Percentiles rank a stretch among this genome's conserved stretches.
Evolutionary conservation across 768 basidiomycete species (phyloP).

Genomic region (Tulasnella sp.): DNA sequence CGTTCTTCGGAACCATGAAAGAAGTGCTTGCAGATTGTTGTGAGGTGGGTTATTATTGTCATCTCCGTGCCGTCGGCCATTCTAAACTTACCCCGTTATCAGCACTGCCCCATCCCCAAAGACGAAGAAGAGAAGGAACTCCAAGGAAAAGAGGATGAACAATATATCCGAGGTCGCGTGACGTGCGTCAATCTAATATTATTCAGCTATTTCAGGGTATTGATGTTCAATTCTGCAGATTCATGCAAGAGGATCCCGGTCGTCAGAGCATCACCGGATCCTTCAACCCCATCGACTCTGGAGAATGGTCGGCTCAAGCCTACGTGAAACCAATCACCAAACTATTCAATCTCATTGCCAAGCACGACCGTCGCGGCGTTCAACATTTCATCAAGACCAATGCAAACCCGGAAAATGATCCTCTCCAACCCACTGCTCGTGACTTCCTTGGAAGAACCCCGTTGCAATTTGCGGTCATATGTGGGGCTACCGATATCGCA

Average conservation of each 20-base stretch:
- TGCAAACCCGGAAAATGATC: slow-evolving; percentile 27
- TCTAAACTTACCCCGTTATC: not conserved
- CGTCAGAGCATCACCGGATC: slow-evolving; percentile 49
- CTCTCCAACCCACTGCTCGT: slow-evolving; percentile 39
- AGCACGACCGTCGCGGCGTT: slow-evolving; percentile 32
- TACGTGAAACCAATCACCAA: slow-evolving; percentile 43
- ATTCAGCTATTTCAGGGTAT: not conserved
- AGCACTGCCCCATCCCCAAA: slow-evolving; percentile 44
- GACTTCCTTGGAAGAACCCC: slow-evolving; percentile 51
- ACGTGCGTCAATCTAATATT: slow-evolving; percentile 26
- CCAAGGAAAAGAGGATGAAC: slow-evolving; percentile 40
- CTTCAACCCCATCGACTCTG: slow-evolving; percentile 53
- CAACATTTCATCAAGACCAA: slow-evolving; percentile 31
- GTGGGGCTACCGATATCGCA: slow-evolving; percentile 35
- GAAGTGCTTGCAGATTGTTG: slow-evolving; percentile 52
- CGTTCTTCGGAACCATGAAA: slow-evolving; percentile 45
- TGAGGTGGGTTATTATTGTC: slow-evolving; percentile 29
- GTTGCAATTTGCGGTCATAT: slow-evolving; percentile 45
- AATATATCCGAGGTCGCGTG: slow-evolving; percentile 41
- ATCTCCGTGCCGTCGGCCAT: not conserved
- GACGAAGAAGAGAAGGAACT: slow-evolving; percentile 42
- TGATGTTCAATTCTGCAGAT: slow-evolving; percentile 26
- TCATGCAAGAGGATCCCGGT: slow-evolving; percentile 47
- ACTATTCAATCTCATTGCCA: slow-evolving; percentile 44
- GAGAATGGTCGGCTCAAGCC: slow-evolving; percentile 50